A percentile compares a stretch with the other conserved stretches of the same genome.
phyloP scores from a whole-genome alignment of 2,329 filamentous ascomycete species.

The Aspergillus neoniger region DNA sequence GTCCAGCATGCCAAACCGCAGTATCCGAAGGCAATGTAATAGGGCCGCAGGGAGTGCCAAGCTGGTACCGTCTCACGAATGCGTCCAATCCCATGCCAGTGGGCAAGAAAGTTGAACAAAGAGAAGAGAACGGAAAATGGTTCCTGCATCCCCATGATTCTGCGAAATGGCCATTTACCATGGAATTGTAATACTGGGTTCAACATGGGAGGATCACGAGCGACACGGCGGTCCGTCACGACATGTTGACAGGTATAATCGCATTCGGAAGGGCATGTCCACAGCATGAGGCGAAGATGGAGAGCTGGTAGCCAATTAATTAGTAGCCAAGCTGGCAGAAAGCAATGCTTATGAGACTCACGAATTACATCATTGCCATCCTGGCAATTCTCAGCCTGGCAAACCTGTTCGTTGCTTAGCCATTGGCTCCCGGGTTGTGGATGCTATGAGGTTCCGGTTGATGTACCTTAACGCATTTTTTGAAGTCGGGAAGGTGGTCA shows the following conservation, averaged over 20 bases:
- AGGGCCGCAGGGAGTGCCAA: constrained; percentile 73
- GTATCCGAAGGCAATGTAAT: constrained; percentile 78
- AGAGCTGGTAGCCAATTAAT: constrained; percentile 60
- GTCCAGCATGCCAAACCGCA: constrained; percentile 82
- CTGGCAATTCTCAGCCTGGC: constrained; percentile 76
- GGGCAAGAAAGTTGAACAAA: constrained; percentile 84
- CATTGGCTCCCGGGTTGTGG: not conserved
- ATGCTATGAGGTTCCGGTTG: not conserved
- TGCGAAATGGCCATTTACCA: constrained; percentile 97
- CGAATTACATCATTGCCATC: constrained; percentile 67
- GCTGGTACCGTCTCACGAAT: constrained; percentile 70
- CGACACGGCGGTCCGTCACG: constrained; percentile 71
- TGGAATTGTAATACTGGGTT: constrained; percentile 84
- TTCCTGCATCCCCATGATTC: constrained; percentile 90
- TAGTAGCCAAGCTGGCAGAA: constrained; percentile 10
- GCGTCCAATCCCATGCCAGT: constrained; percentile 72
- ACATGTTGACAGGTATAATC: constrained; percentile 98
- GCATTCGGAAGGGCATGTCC: constrained; percentile 91
- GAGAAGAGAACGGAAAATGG: constrained; percentile 92
- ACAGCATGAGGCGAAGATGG: constrained; percentile 82
- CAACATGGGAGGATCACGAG: constrained; percentile 63
- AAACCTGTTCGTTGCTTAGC: constrained; percentile 61
- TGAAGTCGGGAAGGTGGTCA: constrained; percentile 84
- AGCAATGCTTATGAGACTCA: constrained; percentile 50
- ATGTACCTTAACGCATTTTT: constrained; percentile 77